Conservation (phyloP, 208 protist genomes). For the Trichomonas tenax region DNA sequence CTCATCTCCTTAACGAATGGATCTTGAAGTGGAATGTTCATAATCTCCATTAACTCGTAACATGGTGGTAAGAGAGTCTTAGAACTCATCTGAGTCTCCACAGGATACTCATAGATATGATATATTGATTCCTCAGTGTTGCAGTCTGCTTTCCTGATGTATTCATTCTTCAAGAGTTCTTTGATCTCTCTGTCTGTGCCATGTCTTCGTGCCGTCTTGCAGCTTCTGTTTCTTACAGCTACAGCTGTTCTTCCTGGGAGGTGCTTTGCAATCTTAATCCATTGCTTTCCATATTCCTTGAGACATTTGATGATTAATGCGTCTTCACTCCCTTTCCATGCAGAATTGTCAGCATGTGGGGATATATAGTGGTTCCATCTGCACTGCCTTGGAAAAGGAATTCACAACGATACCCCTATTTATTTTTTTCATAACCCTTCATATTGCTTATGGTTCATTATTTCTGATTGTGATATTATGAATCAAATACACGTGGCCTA, state of each 20-base stretch:
- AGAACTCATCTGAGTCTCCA: background rate
- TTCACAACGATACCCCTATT: no score
- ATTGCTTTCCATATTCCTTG: background rate
- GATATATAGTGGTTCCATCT: constrained; percentile 1
- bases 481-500: no score
- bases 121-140: background rate
- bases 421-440: no score
- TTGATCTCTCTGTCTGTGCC: background rate
- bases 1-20: no score
- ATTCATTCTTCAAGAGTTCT: background rate
- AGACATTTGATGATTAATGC: background rate
- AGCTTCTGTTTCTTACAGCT: constrained; percentile 7
- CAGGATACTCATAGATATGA: background rate
- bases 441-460: no score
- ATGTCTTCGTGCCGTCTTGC: background rate
- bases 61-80: background rate
- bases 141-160: background rate
- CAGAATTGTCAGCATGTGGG: background rate
- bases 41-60: background rate
- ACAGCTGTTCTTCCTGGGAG: background rate
- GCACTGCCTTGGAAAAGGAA: background rate
- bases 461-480: no score
- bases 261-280: background rate
- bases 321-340: background rate
- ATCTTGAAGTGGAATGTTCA: background rate